Conservation (phyloP, 2,329 filamentous ascomycete species). For the Botrytis sinoallii region DNA sequence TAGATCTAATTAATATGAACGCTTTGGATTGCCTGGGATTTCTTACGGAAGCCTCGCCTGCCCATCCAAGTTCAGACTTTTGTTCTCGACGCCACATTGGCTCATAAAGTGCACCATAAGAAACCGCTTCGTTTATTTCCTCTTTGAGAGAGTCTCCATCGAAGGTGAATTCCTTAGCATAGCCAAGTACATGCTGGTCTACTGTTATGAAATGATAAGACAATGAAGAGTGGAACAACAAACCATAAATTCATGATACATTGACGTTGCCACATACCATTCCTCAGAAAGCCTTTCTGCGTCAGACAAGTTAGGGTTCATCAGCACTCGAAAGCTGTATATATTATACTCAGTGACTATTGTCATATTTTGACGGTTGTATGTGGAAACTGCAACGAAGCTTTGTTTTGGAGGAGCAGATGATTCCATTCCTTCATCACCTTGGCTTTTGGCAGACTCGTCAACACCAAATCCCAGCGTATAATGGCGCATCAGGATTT, state of each 20-base stretch:
- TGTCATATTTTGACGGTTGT: background rate
- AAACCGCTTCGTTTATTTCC: background rate
- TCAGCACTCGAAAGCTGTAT: background rate
- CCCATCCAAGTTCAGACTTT: background rate
- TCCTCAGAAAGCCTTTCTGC: background rate
- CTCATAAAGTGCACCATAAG: background rate
- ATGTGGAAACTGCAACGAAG: background rate
- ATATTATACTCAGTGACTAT: background rate
- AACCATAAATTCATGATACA: background rate
- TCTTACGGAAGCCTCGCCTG: background rate
- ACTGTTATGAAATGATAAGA: background rate
- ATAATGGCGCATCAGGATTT: background rate
- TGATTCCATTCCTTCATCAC: background rate
- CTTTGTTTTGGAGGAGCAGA: background rate
- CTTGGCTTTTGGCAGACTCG: background rate
- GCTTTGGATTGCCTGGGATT: background rate
- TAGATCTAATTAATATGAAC: background rate
- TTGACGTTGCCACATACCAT: background rate
- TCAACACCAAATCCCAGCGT: background rate
- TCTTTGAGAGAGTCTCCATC: background rate
- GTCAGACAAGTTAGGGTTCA: background rate
- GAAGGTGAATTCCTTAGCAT: background rate
- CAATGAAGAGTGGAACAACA: background rate
- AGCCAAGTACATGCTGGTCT: background rate
- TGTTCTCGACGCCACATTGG: background rate